These are phyloP conservation scores for Penicillium alfredii DNA, from an alignment of 495 filamentous ascomycete species.

Conservation along the genomic window DNA sequence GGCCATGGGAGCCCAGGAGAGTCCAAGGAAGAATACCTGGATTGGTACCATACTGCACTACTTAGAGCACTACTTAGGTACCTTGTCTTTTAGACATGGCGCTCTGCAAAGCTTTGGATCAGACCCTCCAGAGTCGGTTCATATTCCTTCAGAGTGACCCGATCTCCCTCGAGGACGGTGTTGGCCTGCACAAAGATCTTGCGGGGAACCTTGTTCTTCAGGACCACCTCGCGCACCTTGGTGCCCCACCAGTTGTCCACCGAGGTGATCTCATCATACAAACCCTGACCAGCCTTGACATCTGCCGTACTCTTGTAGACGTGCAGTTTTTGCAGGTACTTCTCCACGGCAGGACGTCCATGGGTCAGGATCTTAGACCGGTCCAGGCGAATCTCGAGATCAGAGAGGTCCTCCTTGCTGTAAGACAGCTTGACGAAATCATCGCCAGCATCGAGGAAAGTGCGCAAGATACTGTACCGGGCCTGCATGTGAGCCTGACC, in stretches of 20 bases:
- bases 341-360: constrained; percentile 68
- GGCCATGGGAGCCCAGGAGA: too few species aligned
- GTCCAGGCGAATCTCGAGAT: constrained; percentile 75
- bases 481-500: constrained; percentile 94
- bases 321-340: constrained; percentile 88
- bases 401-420: constrained; percentile 67
- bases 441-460: constrained; percentile 78
- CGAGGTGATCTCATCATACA: constrained; percentile 77
- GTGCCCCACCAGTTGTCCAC: constrained; percentile 77
- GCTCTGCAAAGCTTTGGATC: constrained; percentile 86
- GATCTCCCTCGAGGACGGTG: constrained; percentile 67
- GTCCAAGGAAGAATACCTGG: too few species aligned
- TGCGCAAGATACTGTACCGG: constrained; percentile 80
- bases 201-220: constrained; percentile 81
- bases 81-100: constrained; percentile 46
- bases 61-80: not conserved
- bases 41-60: not conserved
- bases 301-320: constrained; percentile 91
- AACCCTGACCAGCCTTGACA: constrained; percentile 59
- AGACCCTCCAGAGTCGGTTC: constrained; percentile 78
- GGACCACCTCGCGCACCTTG: constrained; percentile 68
- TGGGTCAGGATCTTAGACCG: constrained; percentile 72
- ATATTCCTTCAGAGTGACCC: constrained; percentile 81
- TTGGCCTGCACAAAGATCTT: constrained; percentile 97
- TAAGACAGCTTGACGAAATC: constrained; percentile 77